Evolutionary conservation across 2,329 filamentous ascomycete genomes (phyloP), one percentile per base, ranked within the genome.

Genomic region (Cryphonectria carpinicola): DNA sequence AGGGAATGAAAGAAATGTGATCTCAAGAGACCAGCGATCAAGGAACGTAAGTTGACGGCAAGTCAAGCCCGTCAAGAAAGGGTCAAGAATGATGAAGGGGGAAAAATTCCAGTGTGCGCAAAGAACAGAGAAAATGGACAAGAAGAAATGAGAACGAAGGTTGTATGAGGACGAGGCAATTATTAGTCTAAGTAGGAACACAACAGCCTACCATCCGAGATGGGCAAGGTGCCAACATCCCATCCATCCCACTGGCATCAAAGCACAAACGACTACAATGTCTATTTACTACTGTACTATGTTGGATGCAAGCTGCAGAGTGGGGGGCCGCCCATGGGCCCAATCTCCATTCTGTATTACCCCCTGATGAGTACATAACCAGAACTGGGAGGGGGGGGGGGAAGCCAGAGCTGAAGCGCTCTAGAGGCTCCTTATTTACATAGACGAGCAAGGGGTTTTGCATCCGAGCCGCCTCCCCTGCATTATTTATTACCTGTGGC

Each of bases 11-110:
- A 19, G 39, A 13, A 17, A 41, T 46, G 32, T 35, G 37, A 64
- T 25, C 54, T 58, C 25, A 43, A 46, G 61, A 64, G 37, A 64
- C 39, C 61, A 46, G 32, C 39, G 4, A 64, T 6, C 39, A 64
- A 41, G 37, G 41, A 39, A 46, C n/a, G 41, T 64, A 28, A 37
- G 61, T 28, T 6, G 63, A 54, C 28, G 28, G 67, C 37, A 56
- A 54, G 62, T 52, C 41, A 46, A 70, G 35, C 60, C 32, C 25
- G 63, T 56, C 39, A 58, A 46, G 66, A 25, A 58, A 46, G 58
- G 32, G 17, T 60, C 52, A 28, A 37, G 63, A 41, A 28, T n/a
- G n/a, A 32, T 19, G 32, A 11, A 39, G 10, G 37, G 10, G 37
- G 37, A 28, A 54, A 39, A 35, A 43, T 39, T 39, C 62, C 25